Percentiles rank a stretch among this genome's conserved stretches.
Evolutionary conservation across 164 flowering plant genomes (phyloP).

Genomic region (Nymphaea thermarum): DNA sequence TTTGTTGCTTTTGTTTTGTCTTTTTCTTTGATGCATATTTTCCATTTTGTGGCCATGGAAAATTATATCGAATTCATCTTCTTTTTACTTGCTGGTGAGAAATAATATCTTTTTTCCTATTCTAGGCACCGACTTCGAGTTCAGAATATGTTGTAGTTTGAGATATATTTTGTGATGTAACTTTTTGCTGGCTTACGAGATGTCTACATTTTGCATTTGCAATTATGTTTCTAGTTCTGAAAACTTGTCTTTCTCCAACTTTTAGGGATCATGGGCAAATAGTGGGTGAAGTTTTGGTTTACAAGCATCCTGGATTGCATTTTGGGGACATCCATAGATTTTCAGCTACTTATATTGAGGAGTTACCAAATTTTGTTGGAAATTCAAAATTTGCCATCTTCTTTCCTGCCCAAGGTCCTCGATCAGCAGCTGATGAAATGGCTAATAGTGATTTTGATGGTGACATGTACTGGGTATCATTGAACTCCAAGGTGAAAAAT

Average conservation of each 20-base stretch:
- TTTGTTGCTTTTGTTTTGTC: too few relatives aligned
- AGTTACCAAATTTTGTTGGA: conserved; percentile 41
- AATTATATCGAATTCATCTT: too few relatives aligned
- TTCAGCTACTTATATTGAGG: conserved; percentile 40
- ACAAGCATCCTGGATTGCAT: conserved; percentile 75
- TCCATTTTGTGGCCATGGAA: too few relatives aligned
- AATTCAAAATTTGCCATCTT: conserved; percentile 77
- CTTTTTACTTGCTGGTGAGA: too few relatives aligned
- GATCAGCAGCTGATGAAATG: conserved; percentile 79
- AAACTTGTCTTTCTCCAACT: not conserved
- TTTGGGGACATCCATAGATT: conserved; percentile 75
- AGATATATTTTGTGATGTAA: too few relatives aligned
- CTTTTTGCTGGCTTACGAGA: too few relatives aligned
- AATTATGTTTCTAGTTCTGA: conserved; percentile 14
- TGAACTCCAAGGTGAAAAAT: conserved; percentile 45
- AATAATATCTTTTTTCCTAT: too few relatives aligned
- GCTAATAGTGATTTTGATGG: conserved; percentile 89
- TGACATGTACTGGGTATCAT: conserved; percentile 74
- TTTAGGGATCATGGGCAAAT: conserved; percentile 69
- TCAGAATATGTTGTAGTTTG: too few relatives aligned
- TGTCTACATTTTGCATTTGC: conserved; percentile 20
- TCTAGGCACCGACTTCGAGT: too few relatives aligned
- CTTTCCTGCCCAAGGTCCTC: conserved; percentile 51
- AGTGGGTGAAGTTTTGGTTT: conserved; percentile 65
- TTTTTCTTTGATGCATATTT: too few relatives aligned